Evolutionary conservation across 1,284 basidiomycete genomes (phyloP), one percentile per base, ranked within the genome.

Genomic region (Moniliophthora roreri): DNA sequence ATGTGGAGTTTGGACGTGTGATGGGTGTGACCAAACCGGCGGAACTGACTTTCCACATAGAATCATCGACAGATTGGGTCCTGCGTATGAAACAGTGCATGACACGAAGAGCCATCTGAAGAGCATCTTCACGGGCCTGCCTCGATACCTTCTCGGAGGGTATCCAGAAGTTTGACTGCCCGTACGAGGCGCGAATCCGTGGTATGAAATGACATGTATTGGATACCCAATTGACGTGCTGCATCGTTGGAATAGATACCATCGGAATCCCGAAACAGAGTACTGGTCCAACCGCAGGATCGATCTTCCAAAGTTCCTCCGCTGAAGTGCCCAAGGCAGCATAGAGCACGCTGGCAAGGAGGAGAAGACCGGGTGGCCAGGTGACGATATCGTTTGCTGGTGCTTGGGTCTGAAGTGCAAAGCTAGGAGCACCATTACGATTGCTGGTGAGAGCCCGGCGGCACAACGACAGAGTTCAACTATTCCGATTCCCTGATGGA

Each of bases 361-460:
- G 60, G 24, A 67, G 62, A 13, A 67, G 52, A 26, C 66, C 66
- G 26, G 66, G 53, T 1, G 66, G 66, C 66, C 66, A 67, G 16
- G 63, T 58, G 39, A 67, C 53, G 5, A 67, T 56, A 52, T 67
- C 65, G 48, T 67, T 66, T 4, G 62, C 63, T 7, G 66, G 66
- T 34, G 65, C 66, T 62, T 67, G 66, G 0, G 65, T n/a, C n/a
- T n/a, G n/a, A n/a, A n/a, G n/a, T n/a, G n/a, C n/a, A n/a, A n/a
- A n/a, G n/a, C n/a, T n/a, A n/a, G n/a, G n/a, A n/a, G n/a, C n/a
- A n/a, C n/a, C n/a, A n/a, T n/a, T n/a, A n/a, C n/a, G n/a, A n/a
- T n/a, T n/a, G n/a, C n/a, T n/a, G n/a, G n/a, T n/a, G n/a, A n/a
- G n/a, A n/a, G n/a, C n/a, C n/a, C n/a, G n/a, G n/a, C n/a, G n/a